Evolutionary conservation across 2,329 filamentous ascomycete genomes (phyloP).

Genomic region (Monosporascus sp.): DNA sequence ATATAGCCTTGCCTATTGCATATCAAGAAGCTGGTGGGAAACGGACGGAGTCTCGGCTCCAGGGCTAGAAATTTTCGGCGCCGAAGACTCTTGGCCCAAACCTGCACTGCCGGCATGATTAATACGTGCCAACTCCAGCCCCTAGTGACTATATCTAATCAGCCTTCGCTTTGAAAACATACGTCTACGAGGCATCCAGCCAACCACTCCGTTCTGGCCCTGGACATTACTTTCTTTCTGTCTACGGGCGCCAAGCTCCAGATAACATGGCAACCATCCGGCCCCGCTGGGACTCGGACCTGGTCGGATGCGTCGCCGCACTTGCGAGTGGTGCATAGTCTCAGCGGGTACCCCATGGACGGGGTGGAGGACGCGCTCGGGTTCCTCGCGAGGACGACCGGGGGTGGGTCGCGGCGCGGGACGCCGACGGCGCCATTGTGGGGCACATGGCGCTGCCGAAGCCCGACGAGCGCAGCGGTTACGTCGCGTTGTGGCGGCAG

Average conservation of each 20-base stretch:
- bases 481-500: background rate
- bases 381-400: slow-evolving; percentile 6
- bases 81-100: too few species aligned
- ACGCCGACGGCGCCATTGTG: slow-evolving; percentile 1
- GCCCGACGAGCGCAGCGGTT: background rate
- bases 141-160: too few species aligned
- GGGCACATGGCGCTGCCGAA: background rate
- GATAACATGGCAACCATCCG: slow-evolving; percentile 11
- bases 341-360: slow-evolving; percentile 14
- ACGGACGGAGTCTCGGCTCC: too few species aligned
- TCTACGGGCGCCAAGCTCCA: background rate
- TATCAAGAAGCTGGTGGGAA: too few species aligned
- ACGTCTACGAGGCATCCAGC: too few species aligned
- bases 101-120: too few species aligned
- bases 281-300: slow-evolving; percentile 8
- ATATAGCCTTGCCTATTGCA: too few species aligned
- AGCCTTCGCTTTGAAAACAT: too few species aligned
- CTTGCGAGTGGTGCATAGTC: slow-evolving; percentile 12
- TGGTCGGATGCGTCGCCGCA: slow-evolving; percentile 9
- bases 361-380: slow-evolving; percentile 8
- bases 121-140: too few species aligned
- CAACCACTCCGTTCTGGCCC: too few species aligned
- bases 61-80: too few species aligned
- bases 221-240: too few species aligned
- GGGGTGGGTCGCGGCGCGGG: slow-evolving; percentile 11